Percentiles rank a stretch among this genome's conserved stretches.
Evolutionary conservation across 306 rosid species (phyloP).

Genomic region (Sphenostylis stenocarpa): DNA sequence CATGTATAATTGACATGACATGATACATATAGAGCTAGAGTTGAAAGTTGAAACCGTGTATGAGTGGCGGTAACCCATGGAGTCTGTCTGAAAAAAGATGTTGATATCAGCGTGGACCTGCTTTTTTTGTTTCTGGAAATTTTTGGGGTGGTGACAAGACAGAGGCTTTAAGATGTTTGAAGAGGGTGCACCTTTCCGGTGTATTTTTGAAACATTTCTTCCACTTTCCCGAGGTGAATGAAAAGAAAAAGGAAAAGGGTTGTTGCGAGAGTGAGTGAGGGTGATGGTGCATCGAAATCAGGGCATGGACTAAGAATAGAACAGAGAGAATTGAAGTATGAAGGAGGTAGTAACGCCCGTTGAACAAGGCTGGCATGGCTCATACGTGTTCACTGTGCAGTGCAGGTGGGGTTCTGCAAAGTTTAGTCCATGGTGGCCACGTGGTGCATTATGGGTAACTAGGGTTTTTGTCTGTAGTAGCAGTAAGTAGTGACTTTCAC

Average conservation of each 20-base stretch:
- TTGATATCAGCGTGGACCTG: neutral
- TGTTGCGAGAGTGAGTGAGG: neutral
- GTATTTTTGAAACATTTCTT: neutral
- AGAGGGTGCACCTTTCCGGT: slow-evolving; percentile 1
- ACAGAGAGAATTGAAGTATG: no score
- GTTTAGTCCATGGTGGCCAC: slow-evolving; percentile 21
- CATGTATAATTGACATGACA: no score
- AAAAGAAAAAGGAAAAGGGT: no score
- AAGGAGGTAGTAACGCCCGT: slow-evolving; percentile 33
- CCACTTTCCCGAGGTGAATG: slow-evolving; percentile 33
- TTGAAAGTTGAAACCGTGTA: neutral
- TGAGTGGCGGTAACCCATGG: no score
- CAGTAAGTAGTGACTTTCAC: no score
- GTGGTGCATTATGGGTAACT: slow-evolving; percentile 28
- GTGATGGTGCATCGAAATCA: slow-evolving; percentile 48
- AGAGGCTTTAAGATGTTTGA: neutral
- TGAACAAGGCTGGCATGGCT: slow-evolving; percentile 43
- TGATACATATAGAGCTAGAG: neutral
- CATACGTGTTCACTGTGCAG: neutral
- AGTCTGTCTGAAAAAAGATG: neutral
- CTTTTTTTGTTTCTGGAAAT: neutral
- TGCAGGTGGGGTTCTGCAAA: slow-evolving; percentile 26
- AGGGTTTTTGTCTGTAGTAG: slow-evolving; percentile 15
- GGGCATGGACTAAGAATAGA: neutral
- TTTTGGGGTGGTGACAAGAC: neutral